Evolutionary conservation across 164 flowering plant genomes (phyloP).

Genomic region (Vitis cinerea): DNA sequence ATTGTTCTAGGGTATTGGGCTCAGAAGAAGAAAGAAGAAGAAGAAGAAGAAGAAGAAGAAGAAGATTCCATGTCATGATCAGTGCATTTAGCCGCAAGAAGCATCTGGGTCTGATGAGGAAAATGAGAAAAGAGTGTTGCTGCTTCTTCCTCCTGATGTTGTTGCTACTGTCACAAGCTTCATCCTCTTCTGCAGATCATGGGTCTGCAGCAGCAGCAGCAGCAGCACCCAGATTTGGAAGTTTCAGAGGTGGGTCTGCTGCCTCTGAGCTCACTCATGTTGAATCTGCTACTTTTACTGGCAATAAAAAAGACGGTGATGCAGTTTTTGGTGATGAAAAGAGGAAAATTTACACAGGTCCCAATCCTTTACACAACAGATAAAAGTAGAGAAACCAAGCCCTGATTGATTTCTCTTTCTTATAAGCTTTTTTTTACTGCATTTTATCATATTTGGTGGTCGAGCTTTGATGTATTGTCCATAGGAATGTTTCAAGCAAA

Average conservation of each 20-base stretch:
- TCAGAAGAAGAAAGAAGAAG: no score
- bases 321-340: constrained; percentile 23
- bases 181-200: constrained; percentile 3
- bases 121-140: constrained; percentile 11
- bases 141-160: constrained; percentile 13
- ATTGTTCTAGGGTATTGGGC: not conserved
- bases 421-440: not conserved
- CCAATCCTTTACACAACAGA: constrained; percentile 37
- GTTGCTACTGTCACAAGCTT: constrained; percentile 8
- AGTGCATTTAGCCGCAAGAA: not conserved
- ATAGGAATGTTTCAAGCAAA: not conserved
- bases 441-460: not conserved
- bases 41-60: not conserved
- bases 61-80: constrained; percentile 18
- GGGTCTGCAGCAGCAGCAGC: constrained; percentile 6
- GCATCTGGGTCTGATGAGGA: constrained; percentile 5
- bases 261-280: not conserved
- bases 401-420: not conserved
- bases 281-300: not conserved
- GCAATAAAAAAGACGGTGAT: constrained; percentile 14
- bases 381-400: not conserved
- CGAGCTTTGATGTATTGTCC: not conserved
- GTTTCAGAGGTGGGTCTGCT: constrained; percentile 15
- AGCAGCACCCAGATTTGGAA: not conserved
- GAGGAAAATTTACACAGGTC: constrained; percentile 32